These are phyloP conservation scores for Botryotinia narcissicola DNA, from an alignment of 2,329 filamentous ascomycete species.

Conservation along the genomic window DNA sequence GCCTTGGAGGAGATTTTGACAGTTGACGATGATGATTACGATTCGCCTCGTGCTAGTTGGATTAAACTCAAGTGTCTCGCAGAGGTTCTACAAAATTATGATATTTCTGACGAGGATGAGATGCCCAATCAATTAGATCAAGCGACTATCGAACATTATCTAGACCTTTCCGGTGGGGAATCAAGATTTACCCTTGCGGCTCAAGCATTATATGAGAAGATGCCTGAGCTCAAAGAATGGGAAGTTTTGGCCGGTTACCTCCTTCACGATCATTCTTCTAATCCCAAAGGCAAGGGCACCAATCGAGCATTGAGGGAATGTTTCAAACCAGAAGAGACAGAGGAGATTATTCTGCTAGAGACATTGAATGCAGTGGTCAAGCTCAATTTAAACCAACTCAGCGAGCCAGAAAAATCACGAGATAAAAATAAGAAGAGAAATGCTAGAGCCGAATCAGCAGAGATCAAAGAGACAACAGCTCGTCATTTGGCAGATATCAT, in stretches of 20 bases:
- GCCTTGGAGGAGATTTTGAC: slow-evolving; percentile 71
- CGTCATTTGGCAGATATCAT: slow-evolving; percentile 75
- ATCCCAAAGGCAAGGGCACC: slow-evolving; percentile 63
- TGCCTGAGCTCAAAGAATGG: slow-evolving; percentile 82
- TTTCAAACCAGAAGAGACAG: slow-evolving; percentile 42
- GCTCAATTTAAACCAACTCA: slow-evolving; percentile 62
- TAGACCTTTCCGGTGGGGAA: slow-evolving; percentile 66
- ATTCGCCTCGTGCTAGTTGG: slow-evolving; percentile 78
- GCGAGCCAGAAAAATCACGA: slow-evolving; percentile 62
- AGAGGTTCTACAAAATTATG: slow-evolving; percentile 79
- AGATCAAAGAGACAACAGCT: slow-evolving; percentile 75
- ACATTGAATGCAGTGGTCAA: slow-evolving; percentile 82
- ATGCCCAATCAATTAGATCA: slow-evolving; percentile 49
- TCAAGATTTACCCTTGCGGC: slow-evolving; percentile 84
- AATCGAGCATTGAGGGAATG: slow-evolving; percentile 43
- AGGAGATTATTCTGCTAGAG: slow-evolving; percentile 84
- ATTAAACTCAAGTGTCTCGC: slow-evolving; percentile 87
- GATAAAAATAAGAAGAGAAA: slow-evolving; percentile 50
- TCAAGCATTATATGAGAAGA: slow-evolving; percentile 78
- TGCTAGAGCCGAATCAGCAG: slow-evolving; percentile 59
- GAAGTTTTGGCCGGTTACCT: slow-evolving; percentile 86
- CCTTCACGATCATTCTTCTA: slow-evolving; percentile 81
- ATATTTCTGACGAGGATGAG: slow-evolving; percentile 63
- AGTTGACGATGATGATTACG: slow-evolving; percentile 68
- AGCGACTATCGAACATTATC: slow-evolving; percentile 39